Percentiles rank a stretch among this genome's conserved stretches.
phyloP scores from a whole-genome alignment of 23 red algal genomes.

The Gracilaria gracilis region DNA sequence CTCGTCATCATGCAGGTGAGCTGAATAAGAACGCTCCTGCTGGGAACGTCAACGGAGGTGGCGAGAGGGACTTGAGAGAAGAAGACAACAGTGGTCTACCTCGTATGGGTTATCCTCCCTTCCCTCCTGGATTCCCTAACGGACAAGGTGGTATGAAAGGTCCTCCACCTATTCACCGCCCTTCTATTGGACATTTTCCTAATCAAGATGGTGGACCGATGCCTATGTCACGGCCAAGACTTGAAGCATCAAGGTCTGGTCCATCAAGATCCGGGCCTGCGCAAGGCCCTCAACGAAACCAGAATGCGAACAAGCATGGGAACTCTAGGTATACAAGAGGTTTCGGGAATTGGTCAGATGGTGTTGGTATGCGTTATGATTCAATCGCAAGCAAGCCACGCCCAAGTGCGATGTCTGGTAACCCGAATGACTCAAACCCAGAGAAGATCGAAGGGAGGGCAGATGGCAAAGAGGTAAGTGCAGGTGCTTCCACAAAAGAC shows the following conservation, averaged over 20 bases:
- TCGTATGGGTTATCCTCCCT: slow-evolving; percentile 4
- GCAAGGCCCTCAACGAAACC: slow-evolving; percentile 8
- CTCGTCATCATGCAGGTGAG: slow-evolving; percentile 32
- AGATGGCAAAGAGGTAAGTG: background rate
- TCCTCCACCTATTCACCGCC: slow-evolving; percentile 22
- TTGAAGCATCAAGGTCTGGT: background rate
- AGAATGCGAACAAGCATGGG: background rate
- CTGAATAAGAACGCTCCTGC: background rate
- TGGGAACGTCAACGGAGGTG: background rate
- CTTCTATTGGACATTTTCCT: slow-evolving; percentile 15
- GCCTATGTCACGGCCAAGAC: slow-evolving; percentile 9
- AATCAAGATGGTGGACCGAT: background rate
- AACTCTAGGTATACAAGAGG: slow-evolving; percentile 9
- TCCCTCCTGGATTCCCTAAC: slow-evolving; percentile 14
- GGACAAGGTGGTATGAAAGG: background rate
- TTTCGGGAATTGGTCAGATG: background rate
- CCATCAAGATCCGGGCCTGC: background rate
- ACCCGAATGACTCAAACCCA: background rate
- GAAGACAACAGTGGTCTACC: background rate
- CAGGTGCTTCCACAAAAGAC: background rate
- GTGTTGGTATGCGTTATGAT: background rate
- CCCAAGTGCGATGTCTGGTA: no score
- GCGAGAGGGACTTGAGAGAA: background rate
- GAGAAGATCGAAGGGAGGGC: background rate
- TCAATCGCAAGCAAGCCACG: background rate